A percentile compares a stretch with the other conserved stretches of the same genome.
Conservation (phyloP, 805 yeast species). For the Tetrapisispora pingtungensis region DNA sequence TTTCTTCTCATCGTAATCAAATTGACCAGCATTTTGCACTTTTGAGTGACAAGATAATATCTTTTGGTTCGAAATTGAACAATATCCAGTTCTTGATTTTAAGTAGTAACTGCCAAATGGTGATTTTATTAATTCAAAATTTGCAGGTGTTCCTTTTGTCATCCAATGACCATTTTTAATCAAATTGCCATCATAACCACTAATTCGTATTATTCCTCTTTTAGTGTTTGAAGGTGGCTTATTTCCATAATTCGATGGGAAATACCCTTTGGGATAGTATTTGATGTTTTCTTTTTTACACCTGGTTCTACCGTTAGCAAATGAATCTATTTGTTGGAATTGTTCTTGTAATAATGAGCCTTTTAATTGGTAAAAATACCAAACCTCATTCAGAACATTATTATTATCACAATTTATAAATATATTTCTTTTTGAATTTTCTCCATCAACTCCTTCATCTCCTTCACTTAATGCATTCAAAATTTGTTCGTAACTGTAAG, state of each 20-base stretch:
- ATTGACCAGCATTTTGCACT: slow-evolving; percentile 40
- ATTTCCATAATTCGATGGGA: slow-evolving; percentile 15
- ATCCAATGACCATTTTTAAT: slow-evolving; percentile 86
- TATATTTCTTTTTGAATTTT: slow-evolving; percentile 44
- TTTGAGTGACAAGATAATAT: slow-evolving; percentile 29
- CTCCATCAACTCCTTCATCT: slow-evolving; percentile 42
- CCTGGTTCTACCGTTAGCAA: slow-evolving; percentile 28
- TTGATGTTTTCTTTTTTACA: slow-evolving; percentile 66
- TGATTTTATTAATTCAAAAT: slow-evolving; percentile 47
- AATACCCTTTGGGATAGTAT: slow-evolving; percentile 56
- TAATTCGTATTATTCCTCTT: slow-evolving; percentile 23
- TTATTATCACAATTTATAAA: slow-evolving; percentile 50
- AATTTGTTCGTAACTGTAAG: slow-evolving; percentile 50
- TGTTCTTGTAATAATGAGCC: slow-evolving; percentile 65
- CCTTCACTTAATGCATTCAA: slow-evolving; percentile 38
- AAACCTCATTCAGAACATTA: slow-evolving; percentile 38
- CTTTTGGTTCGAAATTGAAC: slow-evolving; percentile 38
- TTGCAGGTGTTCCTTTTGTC: slow-evolving; percentile 73
- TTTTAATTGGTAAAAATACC: slow-evolving; percentile 69
- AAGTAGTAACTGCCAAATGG: slow-evolving; percentile 67
- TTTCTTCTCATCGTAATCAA: slow-evolving; percentile 39
- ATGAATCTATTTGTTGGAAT: slow-evolving; percentile 52
- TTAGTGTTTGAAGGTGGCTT: slow-evolving; percentile 7
- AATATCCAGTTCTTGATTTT: slow-evolving; percentile 62
- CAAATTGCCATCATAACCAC: slow-evolving; percentile 41